Evolutionary conservation across 1,284 basidiomycete species (phyloP).

Genomic region (Ceratobasidium sp.): DNA sequence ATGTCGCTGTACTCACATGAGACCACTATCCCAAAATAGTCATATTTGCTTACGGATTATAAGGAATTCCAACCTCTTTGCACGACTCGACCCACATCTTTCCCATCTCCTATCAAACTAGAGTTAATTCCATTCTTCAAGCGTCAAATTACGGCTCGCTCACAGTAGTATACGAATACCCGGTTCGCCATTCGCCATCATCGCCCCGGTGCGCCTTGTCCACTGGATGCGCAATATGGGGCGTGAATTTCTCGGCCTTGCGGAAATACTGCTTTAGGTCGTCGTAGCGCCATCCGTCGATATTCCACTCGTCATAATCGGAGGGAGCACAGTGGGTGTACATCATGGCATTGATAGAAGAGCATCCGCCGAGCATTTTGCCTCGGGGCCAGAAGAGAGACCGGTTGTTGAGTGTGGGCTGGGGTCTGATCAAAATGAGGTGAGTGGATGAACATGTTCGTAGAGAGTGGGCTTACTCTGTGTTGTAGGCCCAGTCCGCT

Average conservation of each 20-base stretch:
- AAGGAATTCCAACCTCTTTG: slow-evolving; percentile 50
- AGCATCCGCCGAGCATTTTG: slow-evolving; percentile 57
- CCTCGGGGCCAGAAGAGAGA: slow-evolving; percentile 53
- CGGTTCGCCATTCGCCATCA: slow-evolving; percentile 51
- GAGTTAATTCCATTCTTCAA: slow-evolving; percentile 45
- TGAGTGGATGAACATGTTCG: not conserved
- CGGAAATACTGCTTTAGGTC: slow-evolving; percentile 54
- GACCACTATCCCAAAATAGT: not conserved
- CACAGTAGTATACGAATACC: slow-evolving; percentile 48
- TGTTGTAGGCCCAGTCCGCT: slow-evolving; percentile 53
- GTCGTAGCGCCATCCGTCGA: slow-evolving; percentile 56
- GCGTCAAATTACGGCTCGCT: slow-evolving; percentile 45
- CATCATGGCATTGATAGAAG: slow-evolving; percentile 53
- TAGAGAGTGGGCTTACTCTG: slow-evolving; percentile 48
- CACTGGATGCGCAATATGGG: slow-evolving; percentile 45
- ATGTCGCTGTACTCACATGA: slow-evolving; percentile 51
- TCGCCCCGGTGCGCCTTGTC: slow-evolving; percentile 50
- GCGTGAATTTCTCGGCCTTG: slow-evolving; percentile 46
- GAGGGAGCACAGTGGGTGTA: slow-evolving; percentile 49
- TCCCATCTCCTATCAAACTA: slow-evolving; percentile 26
- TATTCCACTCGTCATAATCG: slow-evolving; percentile 61
- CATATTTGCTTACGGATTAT: slow-evolving; percentile 49
- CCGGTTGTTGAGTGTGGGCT: slow-evolving; percentile 50
- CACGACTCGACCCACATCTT: slow-evolving; percentile 47
- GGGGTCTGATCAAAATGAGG: slow-evolving; percentile 49